Evolutionary conservation across 2,329 filamentous ascomycete genomes (phyloP), one percentile per base, ranked within the genome.

Genomic region (Zalaria sp.): DNA sequence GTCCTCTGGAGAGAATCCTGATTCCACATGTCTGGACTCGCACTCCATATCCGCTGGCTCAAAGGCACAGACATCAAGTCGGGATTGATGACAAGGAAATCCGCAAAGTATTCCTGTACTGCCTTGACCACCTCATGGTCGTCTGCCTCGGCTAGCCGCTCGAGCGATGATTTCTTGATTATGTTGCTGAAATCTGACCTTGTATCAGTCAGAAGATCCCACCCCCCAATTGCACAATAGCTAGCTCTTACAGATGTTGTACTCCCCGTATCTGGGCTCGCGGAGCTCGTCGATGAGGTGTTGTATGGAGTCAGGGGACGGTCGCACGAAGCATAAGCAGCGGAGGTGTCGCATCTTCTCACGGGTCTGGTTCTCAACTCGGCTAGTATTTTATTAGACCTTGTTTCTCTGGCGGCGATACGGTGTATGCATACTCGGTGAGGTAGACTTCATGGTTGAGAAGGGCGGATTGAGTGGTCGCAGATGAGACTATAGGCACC

Each of bases 331-430:
- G 58, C 87, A 95, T 27, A 96, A 67, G 60, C 91, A 98, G 40
- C 87, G 79, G 40, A 98, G 72, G 67, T 98, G 91, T 47, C 91
- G 82, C 91, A 98, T 96, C 71, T 93, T 95, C 66, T 98, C 93
- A 38, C 91, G 77, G 48, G 79, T 79, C 45, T 75, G 68, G 53
- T 95, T 96, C 59, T 96, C 91, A 43, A 98, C 69, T 45, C 91
- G 86, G 63, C 67, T 70, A 44, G 35, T 27, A 44, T 43, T 32
- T 39, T 8, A 9, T 11, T 25, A 6, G 8, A 39, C 10, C 5
- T 27, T 18, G 7, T 5, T 9, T 10, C 38, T 39, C 34, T 35
- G 35, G 34, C 5, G 45, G 46, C 36, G 43, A 47, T 39, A 11
- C 4, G 10, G 8, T 3, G 32, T 31, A 8, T 8, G 43, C 52